A percentile compares a stretch with the other conserved stretches of the same genome.
Conservation (phyloP, 441 rosid genomes). For the Hura crepitans region DNA sequence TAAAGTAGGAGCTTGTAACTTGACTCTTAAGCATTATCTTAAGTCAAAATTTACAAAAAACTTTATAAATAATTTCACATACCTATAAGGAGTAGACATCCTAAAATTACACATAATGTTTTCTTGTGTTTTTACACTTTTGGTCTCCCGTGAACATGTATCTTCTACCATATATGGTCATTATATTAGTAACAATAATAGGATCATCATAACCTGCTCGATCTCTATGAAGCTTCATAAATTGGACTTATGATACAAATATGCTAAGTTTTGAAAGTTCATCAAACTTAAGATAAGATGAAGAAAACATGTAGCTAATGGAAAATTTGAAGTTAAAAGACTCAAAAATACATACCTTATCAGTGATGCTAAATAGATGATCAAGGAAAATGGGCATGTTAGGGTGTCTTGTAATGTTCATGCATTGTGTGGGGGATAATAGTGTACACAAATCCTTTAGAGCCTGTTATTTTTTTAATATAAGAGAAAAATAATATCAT, state of each 20-base stretch:
- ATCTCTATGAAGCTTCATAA: conserved; percentile 97
- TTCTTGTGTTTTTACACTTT: conserved; percentile 93
- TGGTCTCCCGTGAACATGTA: conserved; percentile 98
- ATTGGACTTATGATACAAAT: conserved; percentile 41
- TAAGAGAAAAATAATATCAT: conserved; percentile 2
- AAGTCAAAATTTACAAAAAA: conserved; percentile 8
- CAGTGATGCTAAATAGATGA: conserved; percentile 81
- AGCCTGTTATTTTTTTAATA: conserved; percentile 46
- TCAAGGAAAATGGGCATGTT: conserved; percentile 97
- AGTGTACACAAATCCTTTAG: conserved; percentile 68
- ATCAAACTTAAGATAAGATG: conserved; percentile 10
- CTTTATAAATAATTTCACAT: conserved; percentile 27
- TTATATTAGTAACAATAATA: conserved; percentile 88
- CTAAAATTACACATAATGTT: conserved; percentile 87
- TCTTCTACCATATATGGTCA: conserved; percentile 74
- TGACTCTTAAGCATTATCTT: conserved; percentile 12
- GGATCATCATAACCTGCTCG: conserved; percentile 97
- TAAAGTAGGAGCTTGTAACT: too few species aligned
- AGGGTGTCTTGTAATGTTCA: conserved; percentile 93
- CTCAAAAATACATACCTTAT: conserved; percentile 55
- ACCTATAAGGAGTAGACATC: conserved; percentile 99
- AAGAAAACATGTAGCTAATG: background rate
- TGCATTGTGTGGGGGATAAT: conserved; percentile 86
- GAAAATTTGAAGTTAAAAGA: conserved; percentile 15
- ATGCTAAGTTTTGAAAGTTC: conserved; percentile 5